A percentile compares a stretch with the other conserved stretches of the same genome.
phyloP scores from a whole-genome alignment of 116 monocot genomes.

The Zostera marina region DNA sequence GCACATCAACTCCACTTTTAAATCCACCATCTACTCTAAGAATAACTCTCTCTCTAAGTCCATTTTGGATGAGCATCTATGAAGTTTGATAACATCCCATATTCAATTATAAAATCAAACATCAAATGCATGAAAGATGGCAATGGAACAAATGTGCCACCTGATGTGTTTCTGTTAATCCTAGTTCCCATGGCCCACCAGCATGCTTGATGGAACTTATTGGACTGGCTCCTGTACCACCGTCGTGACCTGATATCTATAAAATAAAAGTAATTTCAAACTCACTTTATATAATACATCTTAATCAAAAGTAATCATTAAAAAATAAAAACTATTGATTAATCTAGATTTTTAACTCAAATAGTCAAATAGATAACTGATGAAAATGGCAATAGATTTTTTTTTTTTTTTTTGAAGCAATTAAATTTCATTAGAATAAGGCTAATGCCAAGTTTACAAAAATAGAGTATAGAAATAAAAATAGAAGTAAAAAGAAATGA shows the following conservation, averaged over 20 bases:
- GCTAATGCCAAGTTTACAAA: no score
- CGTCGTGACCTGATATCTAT: slow-evolving; percentile 99
- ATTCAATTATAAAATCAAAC: slow-evolving; percentile 1
- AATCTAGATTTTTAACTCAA: neutral
- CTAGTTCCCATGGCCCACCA: slow-evolving; percentile 99
- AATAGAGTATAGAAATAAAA: no score
- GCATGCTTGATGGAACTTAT: slow-evolving; percentile 99
- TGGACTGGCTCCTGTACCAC: slow-evolving; percentile 98
- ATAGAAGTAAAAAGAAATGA: no score
- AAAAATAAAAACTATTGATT: neutral
- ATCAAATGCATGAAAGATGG: neutral
- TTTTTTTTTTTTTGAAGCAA: no score
- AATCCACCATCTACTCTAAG: slow-evolving; percentile 99
- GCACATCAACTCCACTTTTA: slow-evolving; percentile 92
- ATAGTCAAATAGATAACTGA: neutral
- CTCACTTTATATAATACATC: neutral
- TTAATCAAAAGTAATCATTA: slow-evolving; percentile 1
- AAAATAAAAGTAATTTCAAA: slow-evolving; percentile 1
- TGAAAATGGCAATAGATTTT: no score
- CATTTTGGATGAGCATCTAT: slow-evolving; percentile 86
- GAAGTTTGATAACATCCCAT: neutral
- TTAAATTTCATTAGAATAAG: no score
- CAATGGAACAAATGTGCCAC: slow-evolving; percentile 13
- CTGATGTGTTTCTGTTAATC: slow-evolving; percentile 89
- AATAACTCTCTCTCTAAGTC: slow-evolving; percentile 88